These are phyloP conservation scores for Magnolia officinalis DNA, from an alignment of 164 flowering plant species.

Conservation along the genomic window DNA sequence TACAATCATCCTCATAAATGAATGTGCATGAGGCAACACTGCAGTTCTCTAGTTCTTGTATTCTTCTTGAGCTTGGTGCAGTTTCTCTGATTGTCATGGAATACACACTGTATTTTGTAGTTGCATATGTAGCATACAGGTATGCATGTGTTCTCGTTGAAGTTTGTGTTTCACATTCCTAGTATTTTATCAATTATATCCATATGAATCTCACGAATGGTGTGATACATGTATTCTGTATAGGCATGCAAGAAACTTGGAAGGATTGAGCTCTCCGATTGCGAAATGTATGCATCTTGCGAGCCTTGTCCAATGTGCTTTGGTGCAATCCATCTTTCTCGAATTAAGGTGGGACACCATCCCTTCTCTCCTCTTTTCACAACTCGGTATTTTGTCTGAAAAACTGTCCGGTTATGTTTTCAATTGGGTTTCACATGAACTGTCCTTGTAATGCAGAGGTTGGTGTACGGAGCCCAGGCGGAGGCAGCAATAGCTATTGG, in stretches of 20 bases:
- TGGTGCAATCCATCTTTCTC: slow-evolving; percentile 91
- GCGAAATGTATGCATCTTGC: slow-evolving; percentile 90
- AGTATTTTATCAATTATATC: neutral
- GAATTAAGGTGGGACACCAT: slow-evolving; percentile 60
- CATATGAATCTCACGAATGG: neutral
- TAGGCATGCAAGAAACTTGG: slow-evolving; percentile 93
- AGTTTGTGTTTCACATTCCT: neutral
- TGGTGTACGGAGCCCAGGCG: slow-evolving; percentile 95
- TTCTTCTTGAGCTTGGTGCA: too few species aligned
- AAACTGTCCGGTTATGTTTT: neutral
- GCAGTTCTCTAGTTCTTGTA: too few species aligned
- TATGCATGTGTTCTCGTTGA: neutral
- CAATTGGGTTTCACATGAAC: neutral
- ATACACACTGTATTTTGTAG: too few species aligned
- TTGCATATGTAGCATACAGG: too few species aligned
- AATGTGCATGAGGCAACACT: too few species aligned
- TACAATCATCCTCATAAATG: too few species aligned
- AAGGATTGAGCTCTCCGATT: slow-evolving; percentile 73
- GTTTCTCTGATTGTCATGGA: too few species aligned
- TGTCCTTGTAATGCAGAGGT: slow-evolving; percentile 45
- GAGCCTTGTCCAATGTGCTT: slow-evolving; percentile 99
- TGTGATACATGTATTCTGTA: slow-evolving; percentile 3
- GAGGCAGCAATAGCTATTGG: slow-evolving; percentile 97
- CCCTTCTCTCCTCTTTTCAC: neutral
- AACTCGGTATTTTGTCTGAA: neutral